Percentiles rank a stretch among this genome's conserved stretches.
Evolutionary conservation across 495 filamentous ascomycete genomes (phyloP).

Genomic region (Podospora pseudocomata): DNA sequence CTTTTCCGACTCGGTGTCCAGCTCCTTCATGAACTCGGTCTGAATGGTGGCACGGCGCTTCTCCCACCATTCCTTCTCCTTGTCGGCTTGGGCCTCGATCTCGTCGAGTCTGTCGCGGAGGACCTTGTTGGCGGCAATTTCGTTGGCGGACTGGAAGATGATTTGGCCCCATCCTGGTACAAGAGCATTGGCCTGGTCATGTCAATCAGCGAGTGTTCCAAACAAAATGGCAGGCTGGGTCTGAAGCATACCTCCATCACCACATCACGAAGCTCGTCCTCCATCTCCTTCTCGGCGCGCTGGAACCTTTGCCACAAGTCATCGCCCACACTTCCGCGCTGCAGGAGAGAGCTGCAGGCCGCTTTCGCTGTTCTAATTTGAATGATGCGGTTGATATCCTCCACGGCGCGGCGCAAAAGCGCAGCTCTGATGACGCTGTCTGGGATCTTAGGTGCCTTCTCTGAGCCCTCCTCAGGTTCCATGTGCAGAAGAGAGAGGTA

Average conservation of each 20-base stretch:
- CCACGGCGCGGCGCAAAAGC: slow-evolving; percentile 80
- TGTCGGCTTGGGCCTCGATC: slow-evolving; percentile 63
- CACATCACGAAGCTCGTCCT: slow-evolving; percentile 91
- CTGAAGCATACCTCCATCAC: slow-evolving; percentile 70
- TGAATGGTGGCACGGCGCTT: slow-evolving; percentile 67
- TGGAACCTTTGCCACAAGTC: slow-evolving; percentile 92
- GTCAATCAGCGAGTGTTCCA: slow-evolving; percentile 9
- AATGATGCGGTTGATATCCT: slow-evolving; percentile 89
- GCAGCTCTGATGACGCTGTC: slow-evolving; percentile 85
- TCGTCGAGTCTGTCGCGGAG: slow-evolving; percentile 73
- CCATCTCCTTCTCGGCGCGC: slow-evolving; percentile 93
- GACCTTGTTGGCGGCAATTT: slow-evolving; percentile 71
- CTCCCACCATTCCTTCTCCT: slow-evolving; percentile 90
- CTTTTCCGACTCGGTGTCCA: slow-evolving; percentile 54
- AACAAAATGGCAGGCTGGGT: slow-evolving; percentile 5
- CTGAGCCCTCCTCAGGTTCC: slow-evolving; percentile 63
- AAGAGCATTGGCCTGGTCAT: slow-evolving; percentile 73
- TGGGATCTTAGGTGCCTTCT: slow-evolving; percentile 70
- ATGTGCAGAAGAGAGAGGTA: slow-evolving; percentile 90
- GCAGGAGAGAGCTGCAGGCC: slow-evolving; percentile 74
- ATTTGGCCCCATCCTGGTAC: slow-evolving; percentile 80
- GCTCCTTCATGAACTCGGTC: slow-evolving; percentile 79
- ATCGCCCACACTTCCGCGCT: slow-evolving; percentile 90
- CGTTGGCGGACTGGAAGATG: slow-evolving; percentile 91
- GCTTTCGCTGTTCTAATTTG: slow-evolving; percentile 80